Evolutionary conservation across 2,329 filamentous ascomycete species (phyloP).

Genomic region (Monosporascus sp.): DNA sequence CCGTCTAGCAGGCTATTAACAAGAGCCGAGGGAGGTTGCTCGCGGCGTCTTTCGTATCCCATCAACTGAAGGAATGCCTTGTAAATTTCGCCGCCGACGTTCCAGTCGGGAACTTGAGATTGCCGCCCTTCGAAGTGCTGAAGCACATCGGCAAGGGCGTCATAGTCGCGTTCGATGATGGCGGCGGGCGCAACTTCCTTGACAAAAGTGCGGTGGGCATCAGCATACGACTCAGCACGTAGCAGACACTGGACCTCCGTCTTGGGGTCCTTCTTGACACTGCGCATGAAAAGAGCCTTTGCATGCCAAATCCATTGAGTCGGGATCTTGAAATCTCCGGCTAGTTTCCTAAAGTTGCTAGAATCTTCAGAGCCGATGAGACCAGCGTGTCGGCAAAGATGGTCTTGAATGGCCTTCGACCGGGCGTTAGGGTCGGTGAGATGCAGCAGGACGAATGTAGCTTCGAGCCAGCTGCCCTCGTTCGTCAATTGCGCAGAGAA

Average conservation of each 20-base stretch:
- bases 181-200: constrained; percentile 75
- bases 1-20: constrained; percentile 54
- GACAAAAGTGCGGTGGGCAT: constrained; percentile 80
- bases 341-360: constrained; percentile 53
- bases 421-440: constrained; percentile 60
- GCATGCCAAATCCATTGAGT: constrained; percentile 79
- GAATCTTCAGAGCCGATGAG: constrained; percentile 56
- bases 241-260: constrained; percentile 76
- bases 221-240: constrained; percentile 66
- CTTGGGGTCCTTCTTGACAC: constrained; percentile 61
- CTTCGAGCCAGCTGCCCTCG: constrained; percentile 62
- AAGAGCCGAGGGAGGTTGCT: constrained; percentile 36
- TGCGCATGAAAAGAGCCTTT: constrained; percentile 76
- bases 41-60: constrained; percentile 31
- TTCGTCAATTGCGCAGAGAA: constrained; percentile 61
- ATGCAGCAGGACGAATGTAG: constrained; percentile 73
- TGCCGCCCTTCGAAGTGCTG: constrained; percentile 63
- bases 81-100: constrained; percentile 76
- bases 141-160: constrained; percentile 62
- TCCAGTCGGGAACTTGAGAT: constrained; percentile 65
- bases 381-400: constrained; percentile 67
- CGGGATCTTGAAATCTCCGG: constrained; percentile 64
- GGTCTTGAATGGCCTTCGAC: constrained; percentile 63
- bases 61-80: constrained; percentile 52
- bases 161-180: constrained; percentile 78